These are phyloP conservation scores for Rhytidiadelphus loreus DNA, from an alignment of 225 moss, liverwort and hornwort species.

Conservation along the genomic window DNA sequence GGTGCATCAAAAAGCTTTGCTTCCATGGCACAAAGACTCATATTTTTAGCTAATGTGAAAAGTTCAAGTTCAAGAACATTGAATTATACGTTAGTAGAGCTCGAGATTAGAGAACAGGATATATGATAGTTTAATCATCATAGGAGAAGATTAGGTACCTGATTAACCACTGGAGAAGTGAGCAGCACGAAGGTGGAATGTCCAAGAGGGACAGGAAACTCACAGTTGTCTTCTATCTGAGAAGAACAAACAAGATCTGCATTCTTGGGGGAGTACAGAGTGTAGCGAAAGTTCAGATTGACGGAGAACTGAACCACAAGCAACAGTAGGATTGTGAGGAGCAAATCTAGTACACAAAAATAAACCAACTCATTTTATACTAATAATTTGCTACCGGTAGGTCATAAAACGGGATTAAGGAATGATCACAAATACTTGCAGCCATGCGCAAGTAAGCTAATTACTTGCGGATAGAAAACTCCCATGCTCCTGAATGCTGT, in stretches of 20 bases:
- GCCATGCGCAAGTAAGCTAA: neutral
- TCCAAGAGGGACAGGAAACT: constrained; percentile 25
- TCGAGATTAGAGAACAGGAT: neutral
- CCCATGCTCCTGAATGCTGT: neutral
- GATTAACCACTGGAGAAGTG: constrained; percentile 16
- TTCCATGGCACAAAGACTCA: neutral
- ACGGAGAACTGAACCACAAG: constrained; percentile 29
- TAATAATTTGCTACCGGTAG: neutral
- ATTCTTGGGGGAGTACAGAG: constrained; percentile 2
- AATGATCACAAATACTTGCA: neutral
- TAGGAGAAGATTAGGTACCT: constrained; percentile 3
- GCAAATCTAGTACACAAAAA: neutral
- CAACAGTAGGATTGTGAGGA: neutral
- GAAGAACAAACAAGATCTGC: constrained; percentile 18
- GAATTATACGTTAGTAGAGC: neutral
- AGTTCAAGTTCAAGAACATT: neutral
- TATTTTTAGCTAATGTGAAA: neutral
- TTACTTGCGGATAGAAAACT: neutral
- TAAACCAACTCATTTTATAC: neutral
- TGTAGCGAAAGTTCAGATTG: constrained; percentile 10
- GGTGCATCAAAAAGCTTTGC: neutral
- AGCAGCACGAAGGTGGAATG: constrained; percentile 25
- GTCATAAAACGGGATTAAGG: neutral
- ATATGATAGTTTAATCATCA: neutral
- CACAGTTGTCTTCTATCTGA: constrained; percentile 11